Evolutionary conservation across 805 yeast species (phyloP), one percentile per base, ranked within the genome.

Genomic region (Peterozyma xylosa): DNA sequence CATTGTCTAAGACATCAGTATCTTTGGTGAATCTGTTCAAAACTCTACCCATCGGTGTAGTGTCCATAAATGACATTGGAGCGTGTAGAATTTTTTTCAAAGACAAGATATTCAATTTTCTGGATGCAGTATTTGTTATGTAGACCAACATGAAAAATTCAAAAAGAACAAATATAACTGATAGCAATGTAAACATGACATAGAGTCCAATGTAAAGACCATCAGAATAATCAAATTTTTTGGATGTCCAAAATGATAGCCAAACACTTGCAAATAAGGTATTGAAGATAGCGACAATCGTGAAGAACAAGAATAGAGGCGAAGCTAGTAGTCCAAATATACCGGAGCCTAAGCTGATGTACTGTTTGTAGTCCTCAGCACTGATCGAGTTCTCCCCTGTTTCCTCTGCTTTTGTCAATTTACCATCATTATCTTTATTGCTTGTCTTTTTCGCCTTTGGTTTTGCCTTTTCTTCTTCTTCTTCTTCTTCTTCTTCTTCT

Each of bases 21-120:
- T 87, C 96, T 52, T 86, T 86, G 2, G 96, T 86, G 59, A 87
- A 87, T 51, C 96, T 68, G 62, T 86, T 88, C 57, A 88, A 66
- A 46, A 88, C 79, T 51, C 96, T 72, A 1, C 96, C 96, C 69
- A 85, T 72, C 14, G 96, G 96, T 0, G 95, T 84, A 10, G 86
- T 78, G 55, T 88, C 96, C 63, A 86, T 72, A 57, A 77, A 88
- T 1, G 80, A 64, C 90, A 86, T 85, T 40, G 95, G 95, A 1
- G 93, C 80, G 48, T 80, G 80, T 45, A 87, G 64, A 11, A 88
- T 68, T 33, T 68, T 72, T 38, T 70, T 60, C 40, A 79, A 68
- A 0, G 95, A 89, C 40, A 54, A 51, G 34, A 80, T 63, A 55
- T 86, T 86, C 55, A 88, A 64, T 11, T 53, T 57, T 42, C 63